phyloP scores from a whole-genome alignment of 257 asterid genomes.

The Coffea canephora region DNA sequence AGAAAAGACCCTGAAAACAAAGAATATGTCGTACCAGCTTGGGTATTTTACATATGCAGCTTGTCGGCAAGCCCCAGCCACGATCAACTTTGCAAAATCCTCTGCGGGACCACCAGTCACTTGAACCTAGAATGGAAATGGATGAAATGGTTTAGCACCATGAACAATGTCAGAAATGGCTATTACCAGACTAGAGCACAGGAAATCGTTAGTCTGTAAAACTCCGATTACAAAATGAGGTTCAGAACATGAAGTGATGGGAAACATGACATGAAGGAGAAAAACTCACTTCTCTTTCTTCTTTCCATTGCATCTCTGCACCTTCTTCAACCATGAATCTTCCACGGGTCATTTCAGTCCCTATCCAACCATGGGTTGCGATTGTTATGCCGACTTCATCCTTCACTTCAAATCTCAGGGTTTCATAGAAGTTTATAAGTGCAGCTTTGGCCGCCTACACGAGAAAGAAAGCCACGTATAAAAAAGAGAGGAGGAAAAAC shows the following conservation, averaged over 20 bases:
- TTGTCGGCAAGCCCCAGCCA: constrained; percentile 73
- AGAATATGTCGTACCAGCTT: constrained; percentile 80
- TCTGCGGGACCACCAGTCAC: constrained; percentile 71
- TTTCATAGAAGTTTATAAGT: constrained; percentile 75
- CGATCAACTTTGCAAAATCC: constrained; percentile 78
- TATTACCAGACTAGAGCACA: not conserved
- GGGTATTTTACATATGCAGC: constrained; percentile 81
- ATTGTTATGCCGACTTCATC: constrained; percentile 76
- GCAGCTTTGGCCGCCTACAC: constrained; percentile 86
- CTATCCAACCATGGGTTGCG: constrained; percentile 91
- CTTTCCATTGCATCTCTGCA: constrained; percentile 97
- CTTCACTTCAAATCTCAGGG: constrained; percentile 72
- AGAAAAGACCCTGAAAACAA: constrained; percentile 70
- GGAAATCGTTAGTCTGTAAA: not conserved
- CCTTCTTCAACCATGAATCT: constrained; percentile 89
- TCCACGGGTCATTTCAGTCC: constrained; percentile 72
- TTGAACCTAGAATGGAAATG: constrained; percentile 41
- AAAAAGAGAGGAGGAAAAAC: not conserved
- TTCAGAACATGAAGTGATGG: not conserved
- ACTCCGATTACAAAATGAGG: not conserved
- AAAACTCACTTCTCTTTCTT: constrained; percentile 73
- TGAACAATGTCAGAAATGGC: not conserved
- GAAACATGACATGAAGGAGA: not conserved
- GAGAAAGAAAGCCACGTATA: not conserved
- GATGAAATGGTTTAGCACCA: not conserved